Evolutionary conservation across 2,329 filamentous ascomycete genomes (phyloP), one percentile per base, ranked within the genome.

Genomic region (Pyrenophora seminiperda): DNA sequence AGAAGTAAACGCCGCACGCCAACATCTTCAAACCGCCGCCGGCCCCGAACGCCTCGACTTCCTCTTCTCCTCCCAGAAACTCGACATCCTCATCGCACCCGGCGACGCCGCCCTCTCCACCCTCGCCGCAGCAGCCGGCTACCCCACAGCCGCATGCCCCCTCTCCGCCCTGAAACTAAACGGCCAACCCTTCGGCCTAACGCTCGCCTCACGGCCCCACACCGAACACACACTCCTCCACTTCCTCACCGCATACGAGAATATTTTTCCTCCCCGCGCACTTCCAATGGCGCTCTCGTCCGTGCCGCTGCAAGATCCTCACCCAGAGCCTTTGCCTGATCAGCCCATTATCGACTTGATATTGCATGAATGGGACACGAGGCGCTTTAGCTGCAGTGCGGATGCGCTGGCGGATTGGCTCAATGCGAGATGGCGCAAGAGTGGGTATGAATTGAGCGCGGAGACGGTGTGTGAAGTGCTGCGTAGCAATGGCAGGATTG

Each of bases 181-280:
- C 48, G 68, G 69, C 34, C 69, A 71, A 33, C 70, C 69, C 9
- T 73, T 73, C 42, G 70, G 70, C 39, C 42, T 73, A 9, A 66
- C 66, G 1, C 56, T 71, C 10, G 62, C 67, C 2, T 66, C 67
- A 0, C 68, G 64, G 3, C 63, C 68, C 0, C 62, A 70, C 58
- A 66, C 65, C 13, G 70, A 73, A 45, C 57, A 65, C 45, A 51
- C 56, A 2, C 60, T 73, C 11, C 61, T 73, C 1, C 70, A 72
- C 56, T 73, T 73, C 53, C 54, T 72, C 6, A 71, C 65, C 18
- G 69, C 69, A 4, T 73, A 70, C 60, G 70, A 73, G 53, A 61
- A 65, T 36, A 67, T 67, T 1, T 72, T 72, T 43, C 70, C 67
- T 1, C 63, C 65, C 0, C 67, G 68, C 36, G 66, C 67, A 1